Base-by-base conservation (phyloP, 768 basidiomycete genomes). In the Russula abietina region DNA sequence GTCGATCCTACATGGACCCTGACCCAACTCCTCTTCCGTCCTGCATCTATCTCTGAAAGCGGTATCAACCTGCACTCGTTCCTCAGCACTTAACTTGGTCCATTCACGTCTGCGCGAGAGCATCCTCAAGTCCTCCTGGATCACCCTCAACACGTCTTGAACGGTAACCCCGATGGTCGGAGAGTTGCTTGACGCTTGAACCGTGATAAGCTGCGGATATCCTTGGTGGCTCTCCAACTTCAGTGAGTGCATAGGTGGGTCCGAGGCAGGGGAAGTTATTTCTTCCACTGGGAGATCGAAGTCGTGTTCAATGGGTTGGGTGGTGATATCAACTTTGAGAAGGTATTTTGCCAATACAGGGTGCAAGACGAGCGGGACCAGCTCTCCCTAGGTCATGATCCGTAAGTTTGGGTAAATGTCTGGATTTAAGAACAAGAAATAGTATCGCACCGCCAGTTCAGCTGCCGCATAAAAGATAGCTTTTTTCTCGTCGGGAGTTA, bases 1-100 rank as follows among this genome's bases (percentile, higher is more conserved):
- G n/a, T 64, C 62, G 17, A 64, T 41, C 38, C 62, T 39, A 22
- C 62, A 55, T 36, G 62, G 62, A 6, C 62, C 62, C 26, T 63
- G 62, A 19, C 57, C 62, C 12, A 63, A 46, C 57, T 63, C 57
- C 8, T 59, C 57, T 49, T 60, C 59, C 3, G 59, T 60, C 32
- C 17, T 32, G 43, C 59, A 60, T 53, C 59, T 43, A 24, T 36
- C 57, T 32, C 62, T 53, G 52, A 63, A 63, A 12, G 57, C 62
- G 22, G 14, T 8, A 17, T 63, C 62, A 11, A 63, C 62, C 9
- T 11, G 45, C 12, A 22, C 38, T 17, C 46, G 57, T 9, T 55
- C 57, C 8, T 59, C 57, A 2, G 52, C n/a, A 2, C 46, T 59
- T 30, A 63, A 50, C 22, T 41, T 59, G 7, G 36, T 49, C 62